Percentiles rank a stretch among this genome's conserved stretches.
These are phyloP conservation scores for Rhypophila decipiens DNA, from an alignment of 495 filamentous ascomycete species.

Conservation along the genomic window DNA sequence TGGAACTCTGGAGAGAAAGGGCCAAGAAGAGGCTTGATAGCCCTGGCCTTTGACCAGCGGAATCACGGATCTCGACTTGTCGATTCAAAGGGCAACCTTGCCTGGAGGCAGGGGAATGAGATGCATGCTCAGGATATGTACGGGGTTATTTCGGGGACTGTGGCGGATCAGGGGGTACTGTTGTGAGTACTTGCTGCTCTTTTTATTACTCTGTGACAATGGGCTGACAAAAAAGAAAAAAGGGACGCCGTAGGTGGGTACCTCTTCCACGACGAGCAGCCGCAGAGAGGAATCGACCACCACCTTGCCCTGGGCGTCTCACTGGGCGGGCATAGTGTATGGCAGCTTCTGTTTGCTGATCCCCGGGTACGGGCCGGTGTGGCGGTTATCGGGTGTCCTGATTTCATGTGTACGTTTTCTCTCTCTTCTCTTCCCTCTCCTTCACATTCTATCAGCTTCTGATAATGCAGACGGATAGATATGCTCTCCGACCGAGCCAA, in stretches of 20 bases:
- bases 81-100: constrained; percentile 52
- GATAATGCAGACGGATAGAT: constrained; percentile 19
- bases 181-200: constrained; percentile 13
- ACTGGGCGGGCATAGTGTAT: constrained; percentile 82
- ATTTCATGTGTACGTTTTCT: constrained; percentile 56
- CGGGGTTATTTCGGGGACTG: constrained; percentile 54
- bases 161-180: constrained; percentile 56
- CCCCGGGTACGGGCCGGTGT: constrained; percentile 69
- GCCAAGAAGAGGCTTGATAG: constrained; percentile 53
- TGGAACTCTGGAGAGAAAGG: constrained; percentile 25
- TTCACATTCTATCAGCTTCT: background rate
- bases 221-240: background rate
- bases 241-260: constrained; percentile 73
- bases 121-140: constrained; percentile 90
- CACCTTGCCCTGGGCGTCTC: constrained; percentile 77
- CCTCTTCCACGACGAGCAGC: constrained; percentile 52
- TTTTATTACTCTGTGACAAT: background rate
- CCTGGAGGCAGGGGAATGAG: constrained; percentile 74
- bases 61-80: constrained; percentile 79
- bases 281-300: constrained; percentile 45
- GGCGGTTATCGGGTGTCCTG: constrained; percentile 81
- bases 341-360: constrained; percentile 74
- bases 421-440: background rate
- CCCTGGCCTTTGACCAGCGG: constrained; percentile 77
- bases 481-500: constrained; percentile 73